Base-by-base conservation (phyloP, 2,329 filamentous ascomycete genomes). In the Talaromyces atroroseus region DNA sequence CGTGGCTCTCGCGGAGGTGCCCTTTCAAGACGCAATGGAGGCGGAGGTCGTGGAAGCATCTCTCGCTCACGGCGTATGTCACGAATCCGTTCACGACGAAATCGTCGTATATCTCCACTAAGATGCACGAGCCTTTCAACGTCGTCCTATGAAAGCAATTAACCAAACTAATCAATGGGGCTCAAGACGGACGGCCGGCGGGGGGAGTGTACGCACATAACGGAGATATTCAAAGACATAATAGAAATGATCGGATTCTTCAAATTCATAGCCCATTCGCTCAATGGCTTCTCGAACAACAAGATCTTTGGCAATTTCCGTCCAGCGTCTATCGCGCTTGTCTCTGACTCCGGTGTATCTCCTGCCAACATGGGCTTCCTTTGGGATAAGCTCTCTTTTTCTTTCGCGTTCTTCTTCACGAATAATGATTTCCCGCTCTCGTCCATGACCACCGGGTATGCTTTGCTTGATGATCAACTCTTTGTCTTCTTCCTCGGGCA, bases 281-380 rank as follows among this genome's bases (percentile, higher is more conserved):
- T 95, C 87, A 61, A 97, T 89, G 18, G 94, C 94, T 69, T 96
- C 91, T 52, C 87, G 85, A 58, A 87, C 80, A 16, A 97, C 90
- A 36, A 97, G 75, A 63, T 96, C 92, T 74, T 95, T 96, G 47
- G 92, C 95, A 64, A 99, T 90, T 74, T 97, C 94, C 0, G 94
- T 99, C 92, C 92, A 97, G 77, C 95, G 89, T 58, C 87, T 84
- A 56, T 82, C 80, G 36, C 65, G 68, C 26, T 66, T 67, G 45
- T 74, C 66, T 38, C 71, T 72, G 40, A 68, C 61, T 7, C 67
- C 67, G 8, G 68, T 67, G 49, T 74, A 72, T 32, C 80, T 75
- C 52, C 78, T 79, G 21, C 68, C 74, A 57, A 77, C 71, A 14
- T 70, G 69, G 6, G 70, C 68, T 23, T 65, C 61, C 76, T 75